phyloP scores from a whole-genome alignment of 345 rosid species.

The Citrus australasica region DNA sequence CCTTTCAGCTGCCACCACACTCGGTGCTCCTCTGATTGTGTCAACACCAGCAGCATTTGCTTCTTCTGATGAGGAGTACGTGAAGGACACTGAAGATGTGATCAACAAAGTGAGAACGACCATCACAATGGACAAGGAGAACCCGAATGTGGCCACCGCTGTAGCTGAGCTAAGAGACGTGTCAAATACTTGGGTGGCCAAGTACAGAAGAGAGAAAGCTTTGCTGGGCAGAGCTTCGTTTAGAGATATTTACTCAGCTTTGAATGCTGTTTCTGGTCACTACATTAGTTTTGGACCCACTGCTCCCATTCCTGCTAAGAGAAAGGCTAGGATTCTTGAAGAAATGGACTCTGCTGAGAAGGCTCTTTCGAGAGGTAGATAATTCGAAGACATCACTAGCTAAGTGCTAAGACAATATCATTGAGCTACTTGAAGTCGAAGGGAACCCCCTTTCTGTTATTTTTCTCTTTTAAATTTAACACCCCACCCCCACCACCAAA shows the following conservation, averaged over 20 bases:
- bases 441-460: neutral
- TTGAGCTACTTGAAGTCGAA: neutral
- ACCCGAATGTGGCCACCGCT: slow-evolving; percentile 72
- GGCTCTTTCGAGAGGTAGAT: slow-evolving; percentile 76
- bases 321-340: slow-evolving; percentile 85
- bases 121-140: slow-evolving; percentile 64
- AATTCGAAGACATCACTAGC: neutral
- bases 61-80: slow-evolving; percentile 65
- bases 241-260: slow-evolving; percentile 82
- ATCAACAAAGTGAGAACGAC: slow-evolving; percentile 72
- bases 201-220: slow-evolving; percentile 89
- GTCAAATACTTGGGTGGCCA: slow-evolving; percentile 91
- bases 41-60: slow-evolving; percentile 46
- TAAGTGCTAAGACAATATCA: neutral
- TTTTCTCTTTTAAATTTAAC: neutral
- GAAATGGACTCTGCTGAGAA: slow-evolving; percentile 92
- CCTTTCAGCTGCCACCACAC: slow-evolving; percentile 20
- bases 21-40: slow-evolving; percentile 23
- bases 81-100: slow-evolving; percentile 71
- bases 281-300: slow-evolving; percentile 96
- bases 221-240: slow-evolving; percentile 74
- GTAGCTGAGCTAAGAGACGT: slow-evolving; percentile 75
- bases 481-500: too few relatives aligned
- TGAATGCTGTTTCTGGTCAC: slow-evolving; percentile 91
- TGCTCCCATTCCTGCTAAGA: slow-evolving; percentile 76